Conservation (phyloP, 306 rosid genomes). For the Carpinus viminea region DNA sequence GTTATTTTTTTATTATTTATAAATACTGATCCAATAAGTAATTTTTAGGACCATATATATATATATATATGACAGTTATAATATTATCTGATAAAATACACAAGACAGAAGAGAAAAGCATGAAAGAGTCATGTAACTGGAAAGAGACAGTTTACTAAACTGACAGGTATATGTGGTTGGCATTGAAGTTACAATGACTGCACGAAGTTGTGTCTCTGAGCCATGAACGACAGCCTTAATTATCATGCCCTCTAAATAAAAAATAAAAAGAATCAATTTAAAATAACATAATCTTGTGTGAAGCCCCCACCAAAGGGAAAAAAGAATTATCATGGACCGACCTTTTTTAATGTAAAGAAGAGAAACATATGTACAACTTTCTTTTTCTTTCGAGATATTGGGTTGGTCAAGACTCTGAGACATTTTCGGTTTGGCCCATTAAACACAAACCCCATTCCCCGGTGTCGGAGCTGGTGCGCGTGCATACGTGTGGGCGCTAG, state of each 20-base stretch:
- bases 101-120: too few relatives aligned
- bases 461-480: conserved; percentile 29
- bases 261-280: conserved; percentile 3
- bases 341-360: conserved; percentile 35
- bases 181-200: conserved; percentile 17
- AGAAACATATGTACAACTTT: conserved; percentile 22
- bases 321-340: conserved; percentile 38
- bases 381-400: conserved; percentile 35
- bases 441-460: conserved; percentile 32
- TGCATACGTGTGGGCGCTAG: conserved; percentile 20
- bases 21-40: too few relatives aligned
- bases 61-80: too few relatives aligned
- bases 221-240: background rate
- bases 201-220: background rate
- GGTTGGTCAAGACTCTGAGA: conserved; percentile 34
- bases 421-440: conserved; percentile 37
- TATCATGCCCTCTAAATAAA: conserved; percentile 8
- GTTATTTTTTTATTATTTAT: too few relatives aligned
- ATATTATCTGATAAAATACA: background rate
- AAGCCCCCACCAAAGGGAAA: conserved; percentile 48
- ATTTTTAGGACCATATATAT: too few relatives aligned
- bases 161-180: conserved; percentile 9
- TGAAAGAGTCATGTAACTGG: background rate
- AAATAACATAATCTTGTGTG: conserved; percentile 29
- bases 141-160: background rate